Base-by-base conservation (phyloP, 768 basidiomycete genomes). In the Lactarius evosmus region DNA sequence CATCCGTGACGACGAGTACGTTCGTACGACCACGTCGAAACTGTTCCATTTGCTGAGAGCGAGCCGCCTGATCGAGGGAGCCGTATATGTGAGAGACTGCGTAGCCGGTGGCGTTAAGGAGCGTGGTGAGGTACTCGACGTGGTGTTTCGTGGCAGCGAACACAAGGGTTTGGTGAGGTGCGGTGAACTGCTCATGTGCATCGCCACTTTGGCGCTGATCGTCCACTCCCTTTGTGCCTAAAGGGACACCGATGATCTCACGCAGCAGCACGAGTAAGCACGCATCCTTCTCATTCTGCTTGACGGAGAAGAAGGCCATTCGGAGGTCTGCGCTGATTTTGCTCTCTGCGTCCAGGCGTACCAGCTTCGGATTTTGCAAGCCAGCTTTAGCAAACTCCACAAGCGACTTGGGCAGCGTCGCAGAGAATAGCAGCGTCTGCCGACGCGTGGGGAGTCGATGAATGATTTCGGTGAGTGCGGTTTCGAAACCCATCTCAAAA, bases 301-400 rank as follows among this genome's bases (percentile, higher is more conserved):
- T 96, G 41, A 97, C 85, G 16, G 87, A 87, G 74, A 98, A 93
- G 78, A 98, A 98, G 0, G 91, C 89, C 89, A 97, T 92, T 67
- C 87, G 87, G 44, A 99, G 83, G 73, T 98, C 97, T 0, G 88
- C 77, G 71, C 93, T 95, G 71, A 99, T 94, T 77, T 97, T 98
- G 73, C 89, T 89, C 73, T 99, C 97, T 5, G 93, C 87, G 70
- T 99, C 97, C 33, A 99, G 81, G n/a, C 97, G 89, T 25, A 98
- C 88, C 44, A 99, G 86, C 73, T 95, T 94, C 11, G 97, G 97
- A 69, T 95, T 88, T 67, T 88, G 85, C 22, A 99, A 79, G 44
- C 97, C 97, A 30, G 96, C 97, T 72, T 95, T 97, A n/a, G 97
- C 95, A 72, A 99, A 99, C 56, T 98, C 96, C 55, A 98, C 94